Evolutionary conservation across 2,329 filamentous ascomycete genomes (phyloP), one percentile per base, ranked within the genome.

Genomic region (Fusarium annulatum): DNA sequence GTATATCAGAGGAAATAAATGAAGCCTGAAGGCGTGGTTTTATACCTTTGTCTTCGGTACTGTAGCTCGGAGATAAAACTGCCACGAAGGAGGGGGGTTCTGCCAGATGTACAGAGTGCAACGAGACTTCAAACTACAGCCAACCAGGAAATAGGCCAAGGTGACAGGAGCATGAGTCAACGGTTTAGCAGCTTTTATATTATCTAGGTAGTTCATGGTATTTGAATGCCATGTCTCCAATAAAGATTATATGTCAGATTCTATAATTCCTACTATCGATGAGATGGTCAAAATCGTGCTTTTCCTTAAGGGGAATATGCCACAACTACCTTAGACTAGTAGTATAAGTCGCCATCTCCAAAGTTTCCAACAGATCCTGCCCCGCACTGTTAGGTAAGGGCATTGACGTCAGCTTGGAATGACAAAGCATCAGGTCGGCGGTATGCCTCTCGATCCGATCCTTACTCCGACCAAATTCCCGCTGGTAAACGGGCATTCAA

Each of bases 21-120:
- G 28, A 48, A 34, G 30, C 21, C 14, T 30, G 26, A 38, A 46
- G 34, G 28, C 30, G 21, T 33, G 21, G 38, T n/a, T 60, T 69
- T 66, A 60, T 58, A 56, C 63, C 57, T 19, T 53, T 26, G 46
- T 45, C 42, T 59, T 67, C 70, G 57, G 70, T 42, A 41, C 42
- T 65, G 45, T 63, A 57, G 55, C 67, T 73, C 71, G 71, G 71
- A 74, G 43, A 68, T 73, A 68, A 66, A 39, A 45, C 48, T 34
- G n/a, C 26, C 28, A 48, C 45, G 49, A 30, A 61, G n/a, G 34
- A 42, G 51, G 51, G 51, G 51, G 34, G 15, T 28, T 55, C 34
- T 28, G 26, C 49, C 33, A 36, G n/a, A 36, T 26, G 51, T 9
- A 28, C 10, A 39, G 51, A 55, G 23, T 30, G 19, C 51, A 55